Conservation (phyloP, 2,329 filamentous ascomycete species). For the Rhinocladiella similis region DNA sequence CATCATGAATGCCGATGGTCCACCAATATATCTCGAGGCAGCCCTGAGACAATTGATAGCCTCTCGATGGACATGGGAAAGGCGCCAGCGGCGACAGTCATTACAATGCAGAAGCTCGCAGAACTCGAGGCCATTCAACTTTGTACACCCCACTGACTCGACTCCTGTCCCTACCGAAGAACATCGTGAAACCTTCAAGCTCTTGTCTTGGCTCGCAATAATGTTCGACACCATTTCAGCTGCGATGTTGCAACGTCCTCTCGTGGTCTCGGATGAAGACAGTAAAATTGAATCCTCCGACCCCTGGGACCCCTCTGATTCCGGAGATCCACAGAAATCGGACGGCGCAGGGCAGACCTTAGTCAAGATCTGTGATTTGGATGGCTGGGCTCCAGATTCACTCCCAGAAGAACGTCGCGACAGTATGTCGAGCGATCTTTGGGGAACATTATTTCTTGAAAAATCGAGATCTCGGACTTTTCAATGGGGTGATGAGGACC, state of each 20-base stretch:
- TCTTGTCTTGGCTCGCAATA: slow-evolving; percentile 59
- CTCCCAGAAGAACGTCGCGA: slow-evolving; percentile 1
- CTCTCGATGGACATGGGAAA: not conserved
- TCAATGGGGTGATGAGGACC: slow-evolving; percentile 50
- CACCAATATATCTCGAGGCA: slow-evolving; percentile 11
- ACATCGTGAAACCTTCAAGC: slow-evolving; percentile 50
- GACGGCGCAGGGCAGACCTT: slow-evolving; percentile 6
- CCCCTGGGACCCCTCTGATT: not conserved
- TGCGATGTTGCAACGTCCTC: slow-evolving; percentile 51
- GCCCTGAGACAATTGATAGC: slow-evolving; percentile 12
- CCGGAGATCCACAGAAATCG: not conserved
- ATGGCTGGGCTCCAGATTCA: slow-evolving; percentile 16
- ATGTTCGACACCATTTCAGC: slow-evolving; percentile 62
- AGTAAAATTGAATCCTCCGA: slow-evolving; percentile 37
- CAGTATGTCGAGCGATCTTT: slow-evolving; percentile 32
- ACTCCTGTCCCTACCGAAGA: slow-evolving; percentile 21
- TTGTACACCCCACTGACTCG: not conserved
- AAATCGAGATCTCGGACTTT: slow-evolving; percentile 7
- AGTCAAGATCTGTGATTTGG: slow-evolving; percentile 5
- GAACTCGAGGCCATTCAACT: not conserved
- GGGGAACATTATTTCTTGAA: slow-evolving; percentile 41
- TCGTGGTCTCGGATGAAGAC: slow-evolving; percentile 49
- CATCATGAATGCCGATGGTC: slow-evolving; percentile 8
- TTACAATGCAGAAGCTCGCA: not conserved
- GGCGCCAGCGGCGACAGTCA: slow-evolving; percentile 11